A percentile compares a stretch with the other conserved stretches of the same genome.
Conservation (phyloP, 129 eudicot species). For the Flaveria brownii region DNA sequence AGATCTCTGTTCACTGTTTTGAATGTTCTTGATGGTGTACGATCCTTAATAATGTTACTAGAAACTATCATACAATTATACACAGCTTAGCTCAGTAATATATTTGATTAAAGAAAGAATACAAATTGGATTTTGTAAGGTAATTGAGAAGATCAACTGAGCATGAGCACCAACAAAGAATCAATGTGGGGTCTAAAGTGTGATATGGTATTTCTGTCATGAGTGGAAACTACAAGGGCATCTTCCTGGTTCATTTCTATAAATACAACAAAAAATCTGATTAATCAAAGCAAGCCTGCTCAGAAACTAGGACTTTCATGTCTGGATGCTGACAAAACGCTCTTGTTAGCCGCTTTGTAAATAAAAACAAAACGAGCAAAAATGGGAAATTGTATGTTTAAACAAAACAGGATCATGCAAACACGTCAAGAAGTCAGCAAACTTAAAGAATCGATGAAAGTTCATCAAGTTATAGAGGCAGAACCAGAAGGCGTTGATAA, state of each 20-base stretch:
- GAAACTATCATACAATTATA: not conserved
- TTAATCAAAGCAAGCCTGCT: slow-evolving; percentile 29
- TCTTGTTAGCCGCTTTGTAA: not conserved
- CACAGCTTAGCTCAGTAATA: slow-evolving; percentile 12
- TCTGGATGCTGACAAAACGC: slow-evolving; percentile 1
- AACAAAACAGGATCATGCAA: slow-evolving; percentile 57
- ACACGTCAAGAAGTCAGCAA: not conserved
- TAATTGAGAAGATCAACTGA: slow-evolving; percentile 29
- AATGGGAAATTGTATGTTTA: slow-evolving; percentile 77
- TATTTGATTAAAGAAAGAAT: slow-evolving; percentile 20
- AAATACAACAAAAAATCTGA: slow-evolving; percentile 27
- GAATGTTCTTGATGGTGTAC: too few relatives aligned
- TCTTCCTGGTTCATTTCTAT: slow-evolving; percentile 26
- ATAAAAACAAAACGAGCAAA: slow-evolving; percentile 12
- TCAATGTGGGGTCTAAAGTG: slow-evolving; percentile 51
- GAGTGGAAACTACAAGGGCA: slow-evolving; percentile 30
- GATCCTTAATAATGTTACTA: too few relatives aligned
- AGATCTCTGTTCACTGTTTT: too few relatives aligned
- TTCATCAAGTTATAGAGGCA: slow-evolving; percentile 10
- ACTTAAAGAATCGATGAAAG: too few relatives aligned
- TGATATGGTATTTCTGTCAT: slow-evolving; percentile 36
- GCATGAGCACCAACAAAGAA: slow-evolving; percentile 38
- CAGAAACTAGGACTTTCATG: slow-evolving; percentile 17
- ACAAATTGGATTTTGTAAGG: slow-evolving; percentile 12
- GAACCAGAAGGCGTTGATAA: slow-evolving; percentile 32